phyloP scores from a whole-genome alignment of 176 grass and related monocot genomes.

The Phoenix roebelenii region DNA sequence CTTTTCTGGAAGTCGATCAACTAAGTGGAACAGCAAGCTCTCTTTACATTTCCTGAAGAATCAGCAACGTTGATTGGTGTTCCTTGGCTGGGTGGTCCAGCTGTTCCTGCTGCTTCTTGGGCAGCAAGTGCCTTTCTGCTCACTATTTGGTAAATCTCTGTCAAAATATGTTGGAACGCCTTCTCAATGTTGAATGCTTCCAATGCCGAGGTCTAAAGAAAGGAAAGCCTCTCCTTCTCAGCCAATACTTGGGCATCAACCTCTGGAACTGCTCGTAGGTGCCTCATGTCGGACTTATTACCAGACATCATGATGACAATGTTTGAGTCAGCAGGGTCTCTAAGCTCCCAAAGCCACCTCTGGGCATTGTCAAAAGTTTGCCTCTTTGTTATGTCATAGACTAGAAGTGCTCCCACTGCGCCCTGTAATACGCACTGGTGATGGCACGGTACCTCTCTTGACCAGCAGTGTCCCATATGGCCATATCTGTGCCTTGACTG shows the following conservation, averaged over 20 bases:
- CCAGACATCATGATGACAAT: constrained; percentile 4
- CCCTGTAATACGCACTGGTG: not conserved
- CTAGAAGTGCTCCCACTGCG: constrained; percentile 5
- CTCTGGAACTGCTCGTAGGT: not conserved
- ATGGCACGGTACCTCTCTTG: constrained; percentile 4
- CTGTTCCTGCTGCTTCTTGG: not conserved
- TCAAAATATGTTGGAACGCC: not conserved
- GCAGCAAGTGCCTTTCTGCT: not conserved
- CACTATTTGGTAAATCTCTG: not conserved
- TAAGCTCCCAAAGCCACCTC: constrained; percentile 2
- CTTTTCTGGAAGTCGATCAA: too few species aligned
- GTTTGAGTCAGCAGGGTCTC: not conserved
- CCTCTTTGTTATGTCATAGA: constrained; percentile 1
- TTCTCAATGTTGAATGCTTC: constrained; percentile 9
- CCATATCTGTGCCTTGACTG: constrained; percentile 8
- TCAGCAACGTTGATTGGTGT: too few species aligned
- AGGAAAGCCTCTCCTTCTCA: not conserved
- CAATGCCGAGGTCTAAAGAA: constrained; percentile 1
- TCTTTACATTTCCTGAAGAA: too few species aligned
- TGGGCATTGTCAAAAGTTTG: constrained; percentile 1
- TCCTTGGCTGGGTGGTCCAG: too few species aligned
- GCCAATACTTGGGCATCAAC: not conserved
- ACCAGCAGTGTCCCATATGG: constrained; percentile 10
- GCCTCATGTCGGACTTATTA: constrained; percentile 9
- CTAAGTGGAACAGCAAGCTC: too few species aligned